These are phyloP conservation scores for Solanum chilense DNA, from an alignment of 257 asterid genomes.

Conservation along the genomic window DNA sequence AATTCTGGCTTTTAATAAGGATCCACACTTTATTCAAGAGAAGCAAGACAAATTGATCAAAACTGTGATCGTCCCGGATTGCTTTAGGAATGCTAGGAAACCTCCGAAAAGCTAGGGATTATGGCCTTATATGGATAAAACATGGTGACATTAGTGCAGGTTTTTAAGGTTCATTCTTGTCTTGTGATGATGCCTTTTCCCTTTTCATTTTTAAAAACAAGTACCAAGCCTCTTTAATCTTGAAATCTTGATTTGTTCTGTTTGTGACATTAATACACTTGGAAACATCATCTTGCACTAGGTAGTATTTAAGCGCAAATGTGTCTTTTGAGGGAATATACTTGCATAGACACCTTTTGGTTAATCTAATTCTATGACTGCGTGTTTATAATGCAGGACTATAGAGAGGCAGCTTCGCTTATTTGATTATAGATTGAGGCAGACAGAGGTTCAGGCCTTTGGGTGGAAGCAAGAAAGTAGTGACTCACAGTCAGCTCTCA, in stretches of 20 bases:
- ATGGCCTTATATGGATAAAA: neutral
- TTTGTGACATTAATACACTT: neutral
- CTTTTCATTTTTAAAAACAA: no score
- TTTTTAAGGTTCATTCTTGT: neutral
- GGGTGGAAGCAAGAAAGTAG: conserved; percentile 95
- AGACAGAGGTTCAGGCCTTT: conserved; percentile 50
- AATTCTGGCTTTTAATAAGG: neutral
- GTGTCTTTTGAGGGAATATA: neutral
- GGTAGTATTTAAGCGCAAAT: neutral
- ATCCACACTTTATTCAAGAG: neutral
- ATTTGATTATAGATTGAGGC: conserved; percentile 59
- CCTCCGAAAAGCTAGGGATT: neutral
- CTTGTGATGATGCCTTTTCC: neutral
- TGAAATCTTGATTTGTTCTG: neutral
- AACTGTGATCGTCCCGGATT: neutral
- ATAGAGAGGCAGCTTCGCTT: conserved; percentile 69
- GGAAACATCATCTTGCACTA: neutral
- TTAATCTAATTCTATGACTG: neutral
- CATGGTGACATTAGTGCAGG: neutral
- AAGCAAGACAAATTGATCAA: neutral
- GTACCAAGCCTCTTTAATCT: neutral
- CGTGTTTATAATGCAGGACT: conserved; percentile 34
- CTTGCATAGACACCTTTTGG: neutral
- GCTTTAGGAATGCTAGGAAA: neutral
- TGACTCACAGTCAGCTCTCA: conserved; percentile 81